Evolutionary conservation across 2,329 filamentous ascomycete species (phyloP).

Genomic region (Sporothrix protearum): DNA sequence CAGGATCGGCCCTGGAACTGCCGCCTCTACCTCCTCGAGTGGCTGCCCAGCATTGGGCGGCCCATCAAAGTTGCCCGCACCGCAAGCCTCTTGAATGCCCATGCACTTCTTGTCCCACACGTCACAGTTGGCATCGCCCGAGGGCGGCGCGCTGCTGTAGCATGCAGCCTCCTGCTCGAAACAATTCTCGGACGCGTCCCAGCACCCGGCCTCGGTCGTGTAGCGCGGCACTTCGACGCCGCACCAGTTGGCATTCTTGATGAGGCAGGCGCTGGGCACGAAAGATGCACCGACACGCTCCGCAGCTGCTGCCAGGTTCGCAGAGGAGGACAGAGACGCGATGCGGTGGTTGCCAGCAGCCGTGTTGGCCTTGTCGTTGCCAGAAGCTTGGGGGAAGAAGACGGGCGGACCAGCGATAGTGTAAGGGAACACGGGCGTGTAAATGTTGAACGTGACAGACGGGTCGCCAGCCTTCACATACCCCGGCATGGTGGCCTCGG

Average conservation of each 20-base stretch:
- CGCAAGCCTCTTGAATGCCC: constrained; percentile 44
- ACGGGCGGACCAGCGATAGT: constrained; percentile 55
- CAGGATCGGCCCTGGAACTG: constrained; percentile 38
- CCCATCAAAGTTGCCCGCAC: constrained; percentile 43
- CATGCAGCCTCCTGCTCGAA: constrained; percentile 59
- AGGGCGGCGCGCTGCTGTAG: constrained; percentile 56
- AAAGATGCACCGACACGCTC: constrained; percentile 41
- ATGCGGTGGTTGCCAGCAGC: neutral
- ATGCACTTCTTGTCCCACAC: constrained; percentile 62
- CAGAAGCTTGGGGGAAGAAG: constrained; percentile 44
- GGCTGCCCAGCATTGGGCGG: constrained; percentile 45
- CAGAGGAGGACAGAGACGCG: neutral
- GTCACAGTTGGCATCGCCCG: constrained; percentile 57
- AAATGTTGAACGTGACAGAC: constrained; percentile 61
- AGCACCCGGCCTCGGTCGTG: constrained; percentile 55
- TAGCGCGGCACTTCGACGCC: constrained; percentile 59
- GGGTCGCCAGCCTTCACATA: constrained; percentile 54
- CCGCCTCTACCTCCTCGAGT: constrained; percentile 36
- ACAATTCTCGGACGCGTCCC: constrained; percentile 53
- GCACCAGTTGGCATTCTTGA: constrained; percentile 72
- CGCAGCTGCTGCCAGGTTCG: constrained; percentile 34
- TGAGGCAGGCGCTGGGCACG: constrained; percentile 54
- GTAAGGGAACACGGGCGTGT: constrained; percentile 50
- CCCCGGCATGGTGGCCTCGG: constrained; percentile 63
- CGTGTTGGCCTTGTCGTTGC: neutral